Evolutionary conservation across 179 eudicot genomes (phyloP).

Genomic region (Sideroxylon spinosum): DNA sequence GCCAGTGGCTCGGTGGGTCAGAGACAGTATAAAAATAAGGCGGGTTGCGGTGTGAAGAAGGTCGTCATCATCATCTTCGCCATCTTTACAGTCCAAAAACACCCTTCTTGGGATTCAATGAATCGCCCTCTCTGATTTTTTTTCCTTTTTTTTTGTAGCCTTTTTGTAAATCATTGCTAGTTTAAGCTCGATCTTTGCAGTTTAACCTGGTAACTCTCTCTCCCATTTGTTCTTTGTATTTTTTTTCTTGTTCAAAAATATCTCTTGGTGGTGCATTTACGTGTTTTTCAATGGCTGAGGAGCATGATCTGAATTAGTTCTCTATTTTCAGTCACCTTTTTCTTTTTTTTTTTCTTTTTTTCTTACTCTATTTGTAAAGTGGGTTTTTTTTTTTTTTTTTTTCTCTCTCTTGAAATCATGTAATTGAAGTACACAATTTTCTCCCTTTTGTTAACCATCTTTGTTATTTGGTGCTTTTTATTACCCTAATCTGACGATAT

Average conservation of each 20-base stretch:
- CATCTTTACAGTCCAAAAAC: background rate
- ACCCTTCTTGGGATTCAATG: background rate
- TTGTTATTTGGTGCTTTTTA: background rate
- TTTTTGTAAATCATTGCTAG: background rate
- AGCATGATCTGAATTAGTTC: slow-evolving; percentile 6
- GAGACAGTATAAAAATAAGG: background rate
- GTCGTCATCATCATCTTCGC: background rate
- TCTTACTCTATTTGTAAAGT: background rate
- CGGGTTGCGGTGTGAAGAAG: background rate
- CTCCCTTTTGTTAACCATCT: background rate
- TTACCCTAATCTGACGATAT: too few species aligned
- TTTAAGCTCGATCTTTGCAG: background rate
- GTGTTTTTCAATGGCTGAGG: too few species aligned
- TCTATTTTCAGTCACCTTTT: background rate
- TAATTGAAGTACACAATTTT: background rate
- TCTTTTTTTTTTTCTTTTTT: background rate
- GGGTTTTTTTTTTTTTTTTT: too few species aligned
- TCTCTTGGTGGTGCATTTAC: background rate
- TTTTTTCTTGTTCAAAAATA: background rate
- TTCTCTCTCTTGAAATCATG: background rate
- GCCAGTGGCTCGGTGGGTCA: background rate
- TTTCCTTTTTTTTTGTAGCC: background rate
- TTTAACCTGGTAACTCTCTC: slow-evolving; percentile 4
- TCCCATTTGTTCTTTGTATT: background rate
- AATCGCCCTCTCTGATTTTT: background rate